Evolutionary conservation across 1,284 basidiomycete genomes (phyloP), one percentile per base, ranked within the genome.

Genomic region (Trichosporon asahii): DNA sequence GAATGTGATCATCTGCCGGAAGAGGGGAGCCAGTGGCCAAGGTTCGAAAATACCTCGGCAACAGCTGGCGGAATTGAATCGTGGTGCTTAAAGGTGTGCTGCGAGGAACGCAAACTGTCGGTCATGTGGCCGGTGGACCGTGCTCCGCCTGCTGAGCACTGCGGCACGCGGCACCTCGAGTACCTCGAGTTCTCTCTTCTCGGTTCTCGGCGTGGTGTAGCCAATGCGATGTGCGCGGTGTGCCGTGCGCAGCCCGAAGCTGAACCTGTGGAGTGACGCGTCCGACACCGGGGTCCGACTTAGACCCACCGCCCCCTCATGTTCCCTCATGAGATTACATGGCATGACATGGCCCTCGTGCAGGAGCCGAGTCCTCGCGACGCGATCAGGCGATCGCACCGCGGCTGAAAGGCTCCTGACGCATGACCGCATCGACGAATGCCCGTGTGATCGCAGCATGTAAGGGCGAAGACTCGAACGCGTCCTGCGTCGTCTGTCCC

Each of bases 21-120:
- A 53, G 21, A 14, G 21, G 23, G 23, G 21, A 14, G 18, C 9
- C 2, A n/a, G 44, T 14, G 18, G 4, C 21, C 49, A 53, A 53
- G 49, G 49, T 53, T 53, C 49, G 21, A 53, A 25, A 53, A 53
- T 53, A 53, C 49, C 49, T 53, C 49, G 49, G 49, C 49, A 53
- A 21, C 49, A 53, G 21, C 49, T 53, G 49, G 49, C 21, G 25
- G 6, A 21, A 53, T 53, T 53, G 21, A 53, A 18, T 53, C n/a
- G 49, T 3, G 12, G 9, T 53, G 49, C 21, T 53, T 53, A 25
- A 25, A 53, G 49, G 49, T 53, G 21, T 53, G 49, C 49, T 53
- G 49, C n/a, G 21, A 53, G 49, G 49, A 23, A 53, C 49, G 23
- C 11, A 25, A 8, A 3, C 21, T 53, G 49, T 21, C 49, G n/a